phyloP scores from a whole-genome alignment of 768 basidiomycete species.

The Termitomyces sp. region DNA sequence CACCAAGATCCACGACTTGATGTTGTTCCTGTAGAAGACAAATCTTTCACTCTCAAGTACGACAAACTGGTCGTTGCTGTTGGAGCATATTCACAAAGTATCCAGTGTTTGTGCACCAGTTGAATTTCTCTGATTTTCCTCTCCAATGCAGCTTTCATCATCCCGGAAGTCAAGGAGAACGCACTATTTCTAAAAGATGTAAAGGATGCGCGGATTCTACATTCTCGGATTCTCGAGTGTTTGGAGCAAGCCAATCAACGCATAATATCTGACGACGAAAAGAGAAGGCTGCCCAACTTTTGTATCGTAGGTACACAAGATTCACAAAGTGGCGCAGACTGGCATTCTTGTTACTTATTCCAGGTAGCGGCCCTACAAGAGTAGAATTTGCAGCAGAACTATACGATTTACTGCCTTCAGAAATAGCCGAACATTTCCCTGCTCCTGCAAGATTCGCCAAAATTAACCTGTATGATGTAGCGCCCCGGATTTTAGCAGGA shows the following conservation, averaged over 20 bases:
- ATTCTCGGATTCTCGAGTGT: constrained; percentile 75
- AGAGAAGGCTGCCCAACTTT: constrained; percentile 76
- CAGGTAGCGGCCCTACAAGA: constrained; percentile 76
- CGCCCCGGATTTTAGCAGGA: constrained; percentile 72
- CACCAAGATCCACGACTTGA: constrained; percentile 3
- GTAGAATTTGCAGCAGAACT: constrained; percentile 85
- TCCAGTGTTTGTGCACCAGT: not conserved
- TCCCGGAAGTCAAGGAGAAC: constrained; percentile 78
- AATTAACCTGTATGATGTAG: constrained; percentile 83
- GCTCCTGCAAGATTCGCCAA: constrained; percentile 57
- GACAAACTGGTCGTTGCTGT: constrained; percentile 85
- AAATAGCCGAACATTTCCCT: constrained; percentile 62
- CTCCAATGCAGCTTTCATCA: constrained; percentile 51
- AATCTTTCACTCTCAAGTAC: constrained; percentile 59
- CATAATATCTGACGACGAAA: constrained; percentile 67
- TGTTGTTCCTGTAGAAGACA: constrained; percentile 27
- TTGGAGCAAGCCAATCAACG: constrained; percentile 89
- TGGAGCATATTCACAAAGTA: constrained; percentile 84
- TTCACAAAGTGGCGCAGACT: not conserved
- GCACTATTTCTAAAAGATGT: constrained; percentile 83
- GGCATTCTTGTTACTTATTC: not conserved
- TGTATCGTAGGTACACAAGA: constrained; percentile 70
- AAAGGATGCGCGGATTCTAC: constrained; percentile 68
- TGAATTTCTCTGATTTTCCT: not conserved
- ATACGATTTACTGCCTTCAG: constrained; percentile 70